Evolutionary conservation across 2,329 filamentous ascomycete genomes (phyloP), one percentile per base, ranked within the genome.

Genomic region (Cadophora gregata): DNA sequence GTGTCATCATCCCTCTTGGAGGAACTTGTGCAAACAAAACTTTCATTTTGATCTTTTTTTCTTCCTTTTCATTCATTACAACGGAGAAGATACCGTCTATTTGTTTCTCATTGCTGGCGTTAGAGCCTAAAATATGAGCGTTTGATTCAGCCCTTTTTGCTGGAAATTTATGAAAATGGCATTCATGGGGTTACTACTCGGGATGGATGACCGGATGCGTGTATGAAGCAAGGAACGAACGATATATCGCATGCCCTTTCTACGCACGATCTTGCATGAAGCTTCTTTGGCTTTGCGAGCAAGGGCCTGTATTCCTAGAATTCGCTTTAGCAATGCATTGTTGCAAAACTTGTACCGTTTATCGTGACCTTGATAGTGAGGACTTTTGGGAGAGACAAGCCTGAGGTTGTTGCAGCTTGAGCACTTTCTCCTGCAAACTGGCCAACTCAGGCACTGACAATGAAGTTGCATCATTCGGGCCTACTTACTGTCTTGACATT

Each of bases 21-120:
- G 60, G 59, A 64, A 45, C 21, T 53, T 66, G 59, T 65, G 64
- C 62, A 62, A 65, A 12, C 59, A 67, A 64, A 59, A 47, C 64
- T 68, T 73, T 56, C 33, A 31, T 65, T 61, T 65, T 69, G 12
- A 60, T 55, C 63, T 65, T 53, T 66, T n/a, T n/a, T n/a, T n/a
- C n/a, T n/a, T n/a, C 55, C 61, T 21, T 67, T 59, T 36, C 19
- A 66, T 65, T 67, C 55, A 62, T 66, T 27, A 48, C 36, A 58
- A 38, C 31, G 47, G 45, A 56, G 27, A 63, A 58, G 51, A 65
- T 45, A 53, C 53, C 50, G 50, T 62, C 62, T 59, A 61, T 59
- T 47, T 67, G 56, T 55, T 56, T 61, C 59, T 66, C 66, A 71
- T 71, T 71, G 58, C 67, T 63, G 69, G 69, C 69, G 69, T 70